Evolutionary conservation across 345 rosid species (phyloP), one percentile per base, ranked within the genome.

Genomic region (Aquilaria sinensis): DNA sequence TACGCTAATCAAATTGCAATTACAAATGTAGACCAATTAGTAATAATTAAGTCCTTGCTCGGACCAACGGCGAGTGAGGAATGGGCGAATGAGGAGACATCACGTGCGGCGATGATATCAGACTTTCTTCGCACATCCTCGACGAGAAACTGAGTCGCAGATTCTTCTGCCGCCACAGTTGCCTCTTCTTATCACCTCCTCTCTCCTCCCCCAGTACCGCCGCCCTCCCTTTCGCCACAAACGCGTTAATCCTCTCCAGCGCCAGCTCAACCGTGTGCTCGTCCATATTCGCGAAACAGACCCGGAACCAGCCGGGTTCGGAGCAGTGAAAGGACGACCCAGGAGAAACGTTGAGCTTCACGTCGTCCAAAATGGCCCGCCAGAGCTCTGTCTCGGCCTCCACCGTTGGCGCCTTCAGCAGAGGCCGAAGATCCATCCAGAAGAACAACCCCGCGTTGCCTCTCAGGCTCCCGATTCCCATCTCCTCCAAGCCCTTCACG

Each of bases 301-400:
- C 92, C 76, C 96, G 79, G 62, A 88, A 93, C 88, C 95, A 93
- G 2, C 97, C 96, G 2, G 96, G 97, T 60, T 83, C 97, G 5
- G 37, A 29, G 69, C 97, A 86, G 1, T 50, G 74, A 60, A 93
- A 93, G 1, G 98, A 90, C 43, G 81, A 84, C 0, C 98, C 96
- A 0, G 95, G 96, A 1, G 98, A 93, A 10, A 90, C 76, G 47
- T 93, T 90, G 12, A 93, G 94, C 73, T 83, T 93, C 57, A 85
- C 94, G 6, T 81, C 73, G 15, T 86, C 4, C 15, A 93, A 41
- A 57, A 88, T 86, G 72, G 70, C 75, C 33, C 73, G 70, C 96
- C 97, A 93, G 9, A 93, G 68, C 43, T 54, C 71, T 71, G 76
- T 71, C 68, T 93, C 98, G 0, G 74, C 84, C 1, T 83, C 77